Conservation (phyloP, 495 filamentous ascomycete species). For the Xylaria flabelliformis region DNA sequence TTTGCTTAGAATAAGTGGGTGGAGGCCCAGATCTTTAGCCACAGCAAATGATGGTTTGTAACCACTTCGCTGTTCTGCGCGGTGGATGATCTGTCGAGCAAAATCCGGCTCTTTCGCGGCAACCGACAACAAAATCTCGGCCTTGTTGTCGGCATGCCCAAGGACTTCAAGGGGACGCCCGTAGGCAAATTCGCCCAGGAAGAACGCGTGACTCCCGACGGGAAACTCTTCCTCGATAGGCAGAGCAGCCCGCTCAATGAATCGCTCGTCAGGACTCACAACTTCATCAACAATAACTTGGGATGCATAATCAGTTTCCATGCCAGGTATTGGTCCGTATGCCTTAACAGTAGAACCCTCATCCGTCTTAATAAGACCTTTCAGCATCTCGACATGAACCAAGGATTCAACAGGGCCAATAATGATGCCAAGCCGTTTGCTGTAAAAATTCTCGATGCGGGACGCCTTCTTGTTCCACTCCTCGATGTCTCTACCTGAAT, state of each 20-base stretch:
- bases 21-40: conserved; percentile 78
- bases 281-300: conserved; percentile 92
- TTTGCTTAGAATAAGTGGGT: conserved; percentile 89
- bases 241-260: conserved; percentile 84
- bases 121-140: conserved; percentile 75
- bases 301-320: conserved; percentile 90
- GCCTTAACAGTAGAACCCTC: conserved; percentile 92
- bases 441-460: conserved; percentile 83
- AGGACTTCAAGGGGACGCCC: conserved; percentile 85
- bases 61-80: conserved; percentile 68
- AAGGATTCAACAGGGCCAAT: conserved; percentile 88
- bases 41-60: conserved; percentile 90
- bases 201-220: conserved; percentile 80
- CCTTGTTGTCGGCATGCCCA: conserved; percentile 67
- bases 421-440: conserved; percentile 85
- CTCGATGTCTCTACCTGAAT: conserved; percentile 78
- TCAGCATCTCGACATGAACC: conserved; percentile 90
- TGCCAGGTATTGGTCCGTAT: conserved; percentile 84
- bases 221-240: conserved; percentile 95
- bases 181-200: conserved; percentile 94
- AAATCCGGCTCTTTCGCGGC: conserved; percentile 81
- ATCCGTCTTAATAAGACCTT: conserved; percentile 88
- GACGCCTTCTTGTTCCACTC: conserved; percentile 84
- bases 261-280: conserved; percentile 87
- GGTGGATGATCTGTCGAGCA: conserved; percentile 69